A percentile compares a stretch with the other conserved stretches of the same genome.
Conservation (phyloP, 345 rosid genomes). For the Sisymbrium altissimum region DNA sequence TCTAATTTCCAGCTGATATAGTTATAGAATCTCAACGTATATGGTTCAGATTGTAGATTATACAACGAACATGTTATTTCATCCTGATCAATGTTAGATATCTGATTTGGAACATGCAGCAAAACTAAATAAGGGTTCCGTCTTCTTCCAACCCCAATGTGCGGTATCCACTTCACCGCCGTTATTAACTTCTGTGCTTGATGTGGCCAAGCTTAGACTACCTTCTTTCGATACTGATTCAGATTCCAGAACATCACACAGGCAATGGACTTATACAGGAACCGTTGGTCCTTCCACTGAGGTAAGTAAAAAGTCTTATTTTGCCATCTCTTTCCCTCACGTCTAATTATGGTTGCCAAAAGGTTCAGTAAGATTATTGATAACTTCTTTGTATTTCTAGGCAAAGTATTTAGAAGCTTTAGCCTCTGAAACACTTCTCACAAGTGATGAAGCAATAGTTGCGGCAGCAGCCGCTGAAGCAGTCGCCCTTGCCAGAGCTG, state of each 20-base stretch:
- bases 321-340: background rate
- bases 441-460: conserved; percentile 79
- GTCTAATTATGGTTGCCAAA: background rate
- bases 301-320: conserved; percentile 33
- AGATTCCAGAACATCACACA: conserved; percentile 43
- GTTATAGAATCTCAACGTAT: background rate
- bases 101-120: conserved; percentile 46
- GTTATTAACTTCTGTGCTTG: conserved; percentile 51
- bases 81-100: background rate
- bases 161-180: conserved; percentile 60
- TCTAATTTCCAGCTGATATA: background rate
- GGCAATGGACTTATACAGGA: conserved; percentile 63
- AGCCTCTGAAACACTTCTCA: conserved; percentile 68
- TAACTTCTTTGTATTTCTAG: conserved; percentile 40
- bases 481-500: conserved; percentile 85
- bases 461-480: conserved; percentile 94
- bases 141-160: conserved; percentile 59
- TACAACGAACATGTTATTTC: background rate
- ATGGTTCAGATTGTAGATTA: background rate
- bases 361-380: background rate
- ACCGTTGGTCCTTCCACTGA: conserved; percentile 53
- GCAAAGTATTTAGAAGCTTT: conserved; percentile 52
- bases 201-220: conserved; percentile 74
- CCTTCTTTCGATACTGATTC: conserved; percentile 61
- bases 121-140: conserved; percentile 45